Evolutionary conservation across 2,329 filamentous ascomycete genomes (phyloP).

Genomic region (Pseudocercospora macadamiae): DNA sequence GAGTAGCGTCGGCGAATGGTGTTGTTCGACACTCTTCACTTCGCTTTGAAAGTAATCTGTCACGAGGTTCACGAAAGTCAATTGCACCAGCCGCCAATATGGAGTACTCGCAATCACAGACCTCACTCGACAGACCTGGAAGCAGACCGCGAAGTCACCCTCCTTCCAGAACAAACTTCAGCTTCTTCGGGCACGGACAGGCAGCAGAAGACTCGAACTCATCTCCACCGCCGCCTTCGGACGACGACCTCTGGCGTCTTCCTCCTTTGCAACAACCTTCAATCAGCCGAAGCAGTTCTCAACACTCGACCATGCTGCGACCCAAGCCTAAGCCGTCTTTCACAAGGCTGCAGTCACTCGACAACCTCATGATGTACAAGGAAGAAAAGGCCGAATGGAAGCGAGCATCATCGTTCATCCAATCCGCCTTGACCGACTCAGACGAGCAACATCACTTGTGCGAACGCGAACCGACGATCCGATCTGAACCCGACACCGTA

Average conservation of each 20-base stretch:
- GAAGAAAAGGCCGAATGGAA: constrained; percentile 36
- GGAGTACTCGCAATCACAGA: constrained; percentile 7
- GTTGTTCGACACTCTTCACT: constrained; percentile 29
- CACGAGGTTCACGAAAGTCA: constrained; percentile 9
- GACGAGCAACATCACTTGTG: constrained; percentile 5
- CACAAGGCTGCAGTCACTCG: constrained; percentile 34
- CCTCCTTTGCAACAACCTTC: constrained; percentile 23
- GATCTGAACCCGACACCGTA: constrained; percentile 16
- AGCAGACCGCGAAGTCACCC: constrained; percentile 23
- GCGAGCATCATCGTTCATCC: constrained; percentile 27
- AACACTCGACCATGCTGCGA: constrained; percentile 19
- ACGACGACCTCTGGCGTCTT: constrained; percentile 27
- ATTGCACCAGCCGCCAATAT: constrained; percentile 20
- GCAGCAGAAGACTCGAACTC: constrained; percentile 3
- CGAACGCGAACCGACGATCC: constrained; percentile 17
- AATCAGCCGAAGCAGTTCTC: constrained; percentile 24
- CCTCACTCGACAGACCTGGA: not conserved
- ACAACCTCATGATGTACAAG: constrained; percentile 37
- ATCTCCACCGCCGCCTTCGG: constrained; percentile 15
- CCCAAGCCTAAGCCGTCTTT: constrained; percentile 33
- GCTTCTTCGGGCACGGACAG: constrained; percentile 6
- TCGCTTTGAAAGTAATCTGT: constrained; percentile 22
- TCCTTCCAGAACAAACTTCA: constrained; percentile 15
- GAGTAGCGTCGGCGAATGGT: constrained; percentile 1
- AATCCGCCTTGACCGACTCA: constrained; percentile 17